Evolutionary conservation across 495 filamentous ascomycete genomes (phyloP), one percentile per base, ranked within the genome.

Genomic region (Bathelium albidoporum): DNA sequence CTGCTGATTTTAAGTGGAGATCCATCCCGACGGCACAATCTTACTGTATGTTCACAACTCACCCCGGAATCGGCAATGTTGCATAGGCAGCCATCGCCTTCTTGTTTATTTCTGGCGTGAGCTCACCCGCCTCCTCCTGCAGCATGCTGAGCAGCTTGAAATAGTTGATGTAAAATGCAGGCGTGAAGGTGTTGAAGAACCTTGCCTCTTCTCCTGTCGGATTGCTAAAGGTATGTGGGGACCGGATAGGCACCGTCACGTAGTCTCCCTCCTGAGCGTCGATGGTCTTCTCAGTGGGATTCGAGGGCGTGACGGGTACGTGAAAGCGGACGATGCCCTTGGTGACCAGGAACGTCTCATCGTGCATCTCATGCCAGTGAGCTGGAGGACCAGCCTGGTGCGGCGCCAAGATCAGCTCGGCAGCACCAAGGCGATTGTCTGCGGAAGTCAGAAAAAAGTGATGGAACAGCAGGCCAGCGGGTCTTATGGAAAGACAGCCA

Each of bases 131-230:
- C 18, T 63, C 66, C 39, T 69, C 69, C 11, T 62, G 67, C 64
- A 80, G 36, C 41, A 71, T 59, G 2, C 63, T 62, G 63, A 80
- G 65, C 59, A 80, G 73, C 74, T 77, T 77, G 71, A 82, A 76
- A 67, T 82, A 78, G 45, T 78, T 77, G 64, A 81, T 76, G 72
- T 78, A 79, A 69, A 77, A 79, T 39, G 74, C 73, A 24, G 80
- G 82, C 63, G 80, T 83, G 59, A 76, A 79, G 2, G 79, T 83
- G 71, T 81, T 83, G 68, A 82, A 80, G 68, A 83, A 80, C 70
- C 75, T 76, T 32, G 77, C 76, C 60, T 80, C 80, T 62, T 80
- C 81, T 24, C 81, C 78, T 20, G 74, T 78, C 32, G 79, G 76
- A 61, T 84, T 82, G 61, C 72, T 77, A 70, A 83, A 82, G n/a